These are phyloP conservation scores for Periconia sp. DNA, from an alignment of 2,329 filamentous ascomycete species.

Conservation along the genomic window DNA sequence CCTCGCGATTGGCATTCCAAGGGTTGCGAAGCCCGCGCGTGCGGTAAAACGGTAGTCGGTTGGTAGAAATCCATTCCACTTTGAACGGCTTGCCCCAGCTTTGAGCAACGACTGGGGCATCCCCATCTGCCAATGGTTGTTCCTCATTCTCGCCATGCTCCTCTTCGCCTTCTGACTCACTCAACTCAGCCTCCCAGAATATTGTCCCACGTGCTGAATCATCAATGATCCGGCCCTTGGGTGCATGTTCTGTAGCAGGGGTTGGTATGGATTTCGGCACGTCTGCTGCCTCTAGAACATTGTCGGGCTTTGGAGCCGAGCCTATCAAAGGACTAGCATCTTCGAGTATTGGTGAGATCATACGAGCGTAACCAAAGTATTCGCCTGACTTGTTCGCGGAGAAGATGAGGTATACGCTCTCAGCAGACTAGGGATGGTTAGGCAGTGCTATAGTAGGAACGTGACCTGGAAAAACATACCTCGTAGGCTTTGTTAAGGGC, in stretches of 20 bases:
- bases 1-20: constrained; percentile 93
- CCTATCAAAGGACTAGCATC: constrained; percentile 59
- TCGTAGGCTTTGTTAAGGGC: constrained; percentile 80
- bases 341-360: constrained; percentile 83
- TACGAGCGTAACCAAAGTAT: constrained; percentile 93
- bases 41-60: constrained; percentile 83
- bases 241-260: constrained; percentile 76
- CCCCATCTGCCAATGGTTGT: constrained; percentile 44
- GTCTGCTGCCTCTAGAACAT: constrained; percentile 62
- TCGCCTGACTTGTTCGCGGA: constrained; percentile 97
- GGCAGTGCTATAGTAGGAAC: neutral
- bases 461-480: constrained; percentile 55
- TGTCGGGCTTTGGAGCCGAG: constrained; percentile 68
- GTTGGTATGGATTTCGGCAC: constrained; percentile 81
- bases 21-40: constrained; percentile 87
- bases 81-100: constrained; percentile 91
- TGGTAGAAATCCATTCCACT: constrained; percentile 87
- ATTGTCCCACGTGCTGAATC: constrained; percentile 94
- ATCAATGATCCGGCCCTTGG: constrained; percentile 86
- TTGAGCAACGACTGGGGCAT: constrained; percentile 54
- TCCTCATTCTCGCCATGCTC: constrained; percentile 48
- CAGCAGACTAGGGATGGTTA: constrained; percentile 64
- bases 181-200: constrained; percentile 86
- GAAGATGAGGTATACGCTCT: constrained; percentile 90
- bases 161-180: constrained; percentile 60